A percentile compares a stretch with the other conserved stretches of the same genome.
phyloP scores from a whole-genome alignment of 139 green algal species.

The Chlamydomonas sp. region DNA sequence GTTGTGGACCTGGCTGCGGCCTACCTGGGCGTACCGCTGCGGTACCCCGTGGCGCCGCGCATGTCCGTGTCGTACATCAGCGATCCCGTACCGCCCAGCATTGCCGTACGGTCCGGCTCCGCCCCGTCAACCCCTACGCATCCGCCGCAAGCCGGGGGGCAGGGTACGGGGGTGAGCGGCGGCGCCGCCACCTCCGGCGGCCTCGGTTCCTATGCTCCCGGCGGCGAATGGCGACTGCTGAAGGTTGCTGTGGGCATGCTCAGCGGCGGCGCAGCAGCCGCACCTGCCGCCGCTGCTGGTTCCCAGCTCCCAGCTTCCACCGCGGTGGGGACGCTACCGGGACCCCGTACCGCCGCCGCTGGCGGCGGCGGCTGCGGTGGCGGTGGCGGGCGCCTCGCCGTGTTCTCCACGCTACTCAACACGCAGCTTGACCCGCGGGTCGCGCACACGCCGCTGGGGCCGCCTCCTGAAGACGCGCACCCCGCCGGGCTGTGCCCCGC shows the following conservation, averaged over 20 bases:
- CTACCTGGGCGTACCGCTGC: slow-evolving; percentile 76
- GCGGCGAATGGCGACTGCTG: slow-evolving; percentile 20
- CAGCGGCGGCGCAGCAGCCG: slow-evolving; percentile 11
- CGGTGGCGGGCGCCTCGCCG: slow-evolving; percentile 4
- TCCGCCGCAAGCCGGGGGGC: not conserved
- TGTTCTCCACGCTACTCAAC: slow-evolving; percentile 32
- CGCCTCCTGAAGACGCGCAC: slow-evolving; percentile 25
- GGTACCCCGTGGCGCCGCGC: slow-evolving; percentile 67
- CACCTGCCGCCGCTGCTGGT: not conserved
- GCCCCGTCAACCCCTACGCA: not conserved
- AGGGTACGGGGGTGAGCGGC: not conserved
- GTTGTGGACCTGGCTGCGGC: slow-evolving; percentile 56
- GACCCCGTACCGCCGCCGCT: not conserved
- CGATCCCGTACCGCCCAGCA: slow-evolving; percentile 46
- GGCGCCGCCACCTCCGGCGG: not conserved
- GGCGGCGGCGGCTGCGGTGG: slow-evolving; percentile 20
- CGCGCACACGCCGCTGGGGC: slow-evolving; percentile 10
- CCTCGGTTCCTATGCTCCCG: not conserved
- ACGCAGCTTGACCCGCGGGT: not conserved
- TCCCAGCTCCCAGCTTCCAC: no score
- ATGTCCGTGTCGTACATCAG: slow-evolving; percentile 63
- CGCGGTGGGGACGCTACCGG: no score
- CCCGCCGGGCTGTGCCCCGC: slow-evolving; percentile 2
- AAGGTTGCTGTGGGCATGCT: not conserved
- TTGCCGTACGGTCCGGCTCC: slow-evolving; percentile 1